phyloP scores from a whole-genome alignment of 179 eudicot species.

The Corrigiola litoralis region DNA sequence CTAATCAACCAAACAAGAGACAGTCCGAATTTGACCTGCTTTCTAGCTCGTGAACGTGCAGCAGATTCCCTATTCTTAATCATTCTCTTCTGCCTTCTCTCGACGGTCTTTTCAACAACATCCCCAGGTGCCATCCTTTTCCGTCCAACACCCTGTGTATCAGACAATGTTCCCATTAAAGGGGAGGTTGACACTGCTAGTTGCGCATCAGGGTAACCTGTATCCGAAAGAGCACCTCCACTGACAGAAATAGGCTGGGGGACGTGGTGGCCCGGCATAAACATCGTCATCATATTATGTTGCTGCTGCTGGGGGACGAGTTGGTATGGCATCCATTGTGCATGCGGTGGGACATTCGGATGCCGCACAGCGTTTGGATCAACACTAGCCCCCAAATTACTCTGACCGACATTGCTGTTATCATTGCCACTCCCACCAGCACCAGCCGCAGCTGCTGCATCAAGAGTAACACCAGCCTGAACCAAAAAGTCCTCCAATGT shows the following conservation, averaged over 20 bases:
- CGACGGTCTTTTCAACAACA: slow-evolving; percentile 50
- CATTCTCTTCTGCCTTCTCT: slow-evolving; percentile 64
- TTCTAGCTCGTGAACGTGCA: slow-evolving; percentile 66
- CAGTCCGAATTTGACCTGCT: slow-evolving; percentile 35
- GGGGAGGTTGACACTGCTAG: slow-evolving; percentile 24
- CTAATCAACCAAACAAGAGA: neutral
- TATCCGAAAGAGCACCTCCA: slow-evolving; percentile 29
- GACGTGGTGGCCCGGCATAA: slow-evolving; percentile 31
- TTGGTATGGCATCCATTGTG: slow-evolving; percentile 34
- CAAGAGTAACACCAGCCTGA: slow-evolving; percentile 43
- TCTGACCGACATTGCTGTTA: slow-evolving; percentile 11
- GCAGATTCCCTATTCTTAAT: slow-evolving; percentile 72
- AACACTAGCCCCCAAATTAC: slow-evolving; percentile 14
- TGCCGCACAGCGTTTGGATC: slow-evolving; percentile 20
- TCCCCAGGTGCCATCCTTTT: slow-evolving; percentile 36
- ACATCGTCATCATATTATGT: slow-evolving; percentile 33
- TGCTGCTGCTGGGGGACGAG: slow-evolving; percentile 29
- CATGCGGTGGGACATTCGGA: slow-evolving; percentile 24
- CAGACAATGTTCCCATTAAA: slow-evolving; percentile 24
- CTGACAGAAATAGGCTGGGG: slow-evolving; percentile 22
- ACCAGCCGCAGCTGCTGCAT: slow-evolving; percentile 9
- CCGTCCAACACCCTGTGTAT: slow-evolving; percentile 27
- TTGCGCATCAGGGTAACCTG: slow-evolving; percentile 29
- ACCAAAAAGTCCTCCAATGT: slow-evolving; percentile 45
- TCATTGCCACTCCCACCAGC: slow-evolving; percentile 10